A percentile compares a stretch with the other conserved stretches of the same genome.
Evolutionary conservation across 495 filamentous ascomycete species (phyloP).

Genomic region (Amorphotheca resinae): DNA sequence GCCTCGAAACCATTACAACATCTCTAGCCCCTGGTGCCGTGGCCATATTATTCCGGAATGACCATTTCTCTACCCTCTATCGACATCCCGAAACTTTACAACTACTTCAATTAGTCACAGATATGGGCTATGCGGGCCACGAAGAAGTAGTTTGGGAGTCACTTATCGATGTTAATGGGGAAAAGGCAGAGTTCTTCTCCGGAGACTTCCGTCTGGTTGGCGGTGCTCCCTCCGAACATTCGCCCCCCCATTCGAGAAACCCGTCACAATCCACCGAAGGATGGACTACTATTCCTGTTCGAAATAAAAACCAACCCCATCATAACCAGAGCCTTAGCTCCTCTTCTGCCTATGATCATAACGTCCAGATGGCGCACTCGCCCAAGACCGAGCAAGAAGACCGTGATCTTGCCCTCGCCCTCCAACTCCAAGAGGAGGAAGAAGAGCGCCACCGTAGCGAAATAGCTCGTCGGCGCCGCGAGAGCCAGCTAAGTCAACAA

Average conservation of each 20-base stretch:
- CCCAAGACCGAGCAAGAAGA: conserved; percentile 54
- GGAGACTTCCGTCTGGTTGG: conserved; percentile 86
- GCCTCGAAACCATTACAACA: conserved; percentile 56
- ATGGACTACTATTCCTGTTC: conserved; percentile 40
- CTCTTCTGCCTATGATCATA: conserved; percentile 11
- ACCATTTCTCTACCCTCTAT: conserved; percentile 91
- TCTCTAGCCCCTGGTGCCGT: conserved; percentile 58
- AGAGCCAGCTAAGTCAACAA: conserved; percentile 39
- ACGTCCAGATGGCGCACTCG: conserved; percentile 18
- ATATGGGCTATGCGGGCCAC: conserved; percentile 77
- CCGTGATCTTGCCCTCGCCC: conserved; percentile 62
- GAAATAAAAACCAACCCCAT: conserved; percentile 23
- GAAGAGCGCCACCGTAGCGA: conserved; percentile 49
- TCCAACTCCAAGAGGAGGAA: conserved; percentile 77
- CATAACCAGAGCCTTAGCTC: conserved; percentile 8
- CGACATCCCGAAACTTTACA: conserved; percentile 58
- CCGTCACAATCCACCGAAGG: conserved; percentile 20
- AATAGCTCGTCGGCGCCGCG: conserved; percentile 33
- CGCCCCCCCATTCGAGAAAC: conserved; percentile 8
- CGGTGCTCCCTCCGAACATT: conserved; percentile 21
- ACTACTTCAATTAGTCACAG: conserved; percentile 75
- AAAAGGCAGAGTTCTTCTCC: conserved; percentile 68
- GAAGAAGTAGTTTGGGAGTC: conserved; percentile 95
- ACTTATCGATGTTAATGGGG: conserved; percentile 78
- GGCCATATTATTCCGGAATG: conserved; percentile 88